phyloP scores from a whole-genome alignment of 202 grass and related monocot species.

The Schoenoplectus triqueter region DNA sequence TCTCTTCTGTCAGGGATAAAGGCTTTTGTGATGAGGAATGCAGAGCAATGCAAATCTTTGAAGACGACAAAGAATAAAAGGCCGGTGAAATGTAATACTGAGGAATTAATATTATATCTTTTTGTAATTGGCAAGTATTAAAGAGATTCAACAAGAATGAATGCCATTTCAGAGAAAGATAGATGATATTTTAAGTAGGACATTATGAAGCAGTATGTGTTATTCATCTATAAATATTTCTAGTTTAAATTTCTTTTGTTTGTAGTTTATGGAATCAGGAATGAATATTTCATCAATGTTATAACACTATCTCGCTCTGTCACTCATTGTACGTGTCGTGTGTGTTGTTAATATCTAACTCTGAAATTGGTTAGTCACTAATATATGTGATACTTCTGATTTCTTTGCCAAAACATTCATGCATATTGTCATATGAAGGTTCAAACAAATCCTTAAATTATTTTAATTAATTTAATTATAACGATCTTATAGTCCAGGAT shows the following conservation, averaged over 20 bases:
- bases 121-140: background rate
- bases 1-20: background rate
- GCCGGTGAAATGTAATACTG: background rate
- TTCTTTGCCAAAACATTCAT: background rate
- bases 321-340: too few relatives aligned
- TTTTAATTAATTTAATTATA: background rate
- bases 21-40: constrained; percentile 32
- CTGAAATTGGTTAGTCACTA: background rate
- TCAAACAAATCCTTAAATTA: background rate
- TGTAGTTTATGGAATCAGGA: background rate
- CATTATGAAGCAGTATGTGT: background rate
- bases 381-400: background rate
- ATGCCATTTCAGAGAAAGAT: background rate
- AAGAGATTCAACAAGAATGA: constrained; percentile 1
- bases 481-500: too few relatives aligned
- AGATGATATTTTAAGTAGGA: background rate
- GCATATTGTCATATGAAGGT: background rate
- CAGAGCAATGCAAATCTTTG: constrained; percentile 14
- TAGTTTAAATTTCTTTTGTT: constrained; percentile 5
- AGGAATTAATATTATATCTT: background rate
- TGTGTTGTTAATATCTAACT: background rate
- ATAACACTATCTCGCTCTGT: background rate
- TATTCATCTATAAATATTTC: constrained; percentile 7
- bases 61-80: background rate
- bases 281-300: background rate